These are phyloP conservation scores for Hygrophoropsis aurantiaca DNA, from an alignment of 768 basidiomycete species.

Conservation along the genomic window DNA sequence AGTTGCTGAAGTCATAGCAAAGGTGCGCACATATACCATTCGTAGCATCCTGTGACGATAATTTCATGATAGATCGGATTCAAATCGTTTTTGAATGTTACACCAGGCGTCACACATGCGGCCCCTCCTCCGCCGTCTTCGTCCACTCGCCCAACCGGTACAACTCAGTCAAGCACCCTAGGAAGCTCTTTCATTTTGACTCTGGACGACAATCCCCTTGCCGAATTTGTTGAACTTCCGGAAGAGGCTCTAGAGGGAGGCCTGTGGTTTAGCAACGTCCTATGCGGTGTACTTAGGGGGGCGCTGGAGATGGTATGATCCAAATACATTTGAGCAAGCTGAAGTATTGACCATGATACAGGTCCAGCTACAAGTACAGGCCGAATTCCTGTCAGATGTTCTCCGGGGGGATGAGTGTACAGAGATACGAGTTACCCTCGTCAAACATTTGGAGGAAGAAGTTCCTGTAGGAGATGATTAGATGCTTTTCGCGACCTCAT, in stretches of 20 bases:
- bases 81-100: slow-evolving; percentile 94
- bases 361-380: slow-evolving; percentile 96
- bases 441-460: slow-evolving; percentile 95
- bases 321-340: neutral
- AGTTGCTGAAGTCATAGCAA: slow-evolving; percentile 92
- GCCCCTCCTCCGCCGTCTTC: slow-evolving; percentile 49
- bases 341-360: slow-evolving; percentile 27
- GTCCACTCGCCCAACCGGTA: slow-evolving; percentile 45
- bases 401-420: slow-evolving; percentile 92
- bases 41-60: slow-evolving; percentile 2
- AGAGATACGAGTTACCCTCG: slow-evolving; percentile 86
- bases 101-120: slow-evolving; percentile 76
- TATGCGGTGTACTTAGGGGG: slow-evolving; percentile 92
- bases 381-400: slow-evolving; percentile 85
- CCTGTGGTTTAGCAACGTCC: slow-evolving; percentile 94
- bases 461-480: slow-evolving; percentile 91
- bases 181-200: slow-evolving; percentile 78
- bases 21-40: slow-evolving; percentile 50
- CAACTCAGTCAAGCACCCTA: slow-evolving; percentile 34
- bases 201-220: slow-evolving; percentile 93
- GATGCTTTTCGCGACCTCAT: slow-evolving; percentile 7
- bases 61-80: slow-evolving; percentile 76
- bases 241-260: slow-evolving; percentile 91
- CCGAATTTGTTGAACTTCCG: slow-evolving; percentile 96
- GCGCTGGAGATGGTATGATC: slow-evolving; percentile 90